A percentile compares a stretch with the other conserved stretches of the same genome.
Evolutionary conservation across 2,329 filamentous ascomycete species (phyloP).

Genomic region (Rhinocladiella similis): DNA sequence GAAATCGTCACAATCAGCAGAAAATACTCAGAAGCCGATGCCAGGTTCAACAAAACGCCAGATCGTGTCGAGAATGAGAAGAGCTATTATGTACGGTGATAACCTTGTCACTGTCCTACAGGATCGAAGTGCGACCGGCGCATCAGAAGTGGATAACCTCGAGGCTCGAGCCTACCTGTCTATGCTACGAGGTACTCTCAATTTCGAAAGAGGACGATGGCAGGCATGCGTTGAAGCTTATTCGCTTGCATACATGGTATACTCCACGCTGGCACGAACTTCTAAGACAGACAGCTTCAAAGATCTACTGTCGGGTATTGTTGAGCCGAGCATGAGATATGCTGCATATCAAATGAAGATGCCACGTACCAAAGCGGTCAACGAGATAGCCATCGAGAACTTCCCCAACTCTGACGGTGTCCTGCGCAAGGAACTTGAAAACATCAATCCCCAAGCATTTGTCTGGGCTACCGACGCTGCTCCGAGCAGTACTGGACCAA

Average conservation of each 20-base stretch:
- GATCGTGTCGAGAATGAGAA: constrained; percentile 82
- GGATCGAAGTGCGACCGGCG: constrained; percentile 63
- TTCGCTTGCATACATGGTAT: constrained; percentile 76
- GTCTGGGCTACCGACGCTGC: constrained; percentile 50
- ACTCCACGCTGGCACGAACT: constrained; percentile 69
- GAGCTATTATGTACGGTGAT: constrained; percentile 71
- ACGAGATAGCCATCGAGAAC: constrained; percentile 73
- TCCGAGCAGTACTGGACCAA: constrained; percentile 46
- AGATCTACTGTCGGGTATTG: constrained; percentile 79
- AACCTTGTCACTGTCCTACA: constrained; percentile 67
- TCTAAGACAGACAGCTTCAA: constrained; percentile 77
- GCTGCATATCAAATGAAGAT: constrained; percentile 90
- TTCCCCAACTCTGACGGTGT: constrained; percentile 63
- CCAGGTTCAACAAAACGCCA: constrained; percentile 79
- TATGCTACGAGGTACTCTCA: constrained; percentile 71
- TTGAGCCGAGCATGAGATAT: constrained; percentile 92
- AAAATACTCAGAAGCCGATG: constrained; percentile 70
- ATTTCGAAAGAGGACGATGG: constrained; percentile 90
- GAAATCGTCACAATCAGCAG: constrained; percentile 77
- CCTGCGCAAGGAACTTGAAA: constrained; percentile 67
- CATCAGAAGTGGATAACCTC: constrained; percentile 69
- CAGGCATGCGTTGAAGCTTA: constrained; percentile 73
- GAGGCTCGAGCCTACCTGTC: constrained; percentile 84
- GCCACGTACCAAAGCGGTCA: constrained; percentile 78
- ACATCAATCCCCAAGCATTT: constrained; percentile 68